These are phyloP conservation scores for Skeletonema potamos DNA, from an alignment of 108 stramenopile species.

Conservation along the genomic window DNA sequence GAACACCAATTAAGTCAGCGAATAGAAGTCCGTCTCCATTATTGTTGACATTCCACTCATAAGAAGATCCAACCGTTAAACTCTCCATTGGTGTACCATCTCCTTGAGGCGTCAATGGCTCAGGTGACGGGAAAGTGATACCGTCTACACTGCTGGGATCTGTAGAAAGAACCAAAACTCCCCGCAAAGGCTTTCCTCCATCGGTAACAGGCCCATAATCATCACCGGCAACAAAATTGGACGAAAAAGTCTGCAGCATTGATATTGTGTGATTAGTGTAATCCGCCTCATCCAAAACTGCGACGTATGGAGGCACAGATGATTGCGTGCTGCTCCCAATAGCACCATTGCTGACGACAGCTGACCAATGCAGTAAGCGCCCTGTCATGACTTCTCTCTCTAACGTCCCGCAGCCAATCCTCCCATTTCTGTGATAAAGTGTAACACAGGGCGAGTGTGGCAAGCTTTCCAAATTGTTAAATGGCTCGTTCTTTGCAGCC, in stretches of 20 bases:
- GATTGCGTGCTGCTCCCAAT: background rate
- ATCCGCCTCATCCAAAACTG: constrained; percentile 68
- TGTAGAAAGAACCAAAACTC: constrained; percentile 69
- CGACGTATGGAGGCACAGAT: constrained; percentile 56
- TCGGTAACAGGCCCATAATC: constrained; percentile 28
- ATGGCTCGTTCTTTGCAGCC: constrained; percentile 48
- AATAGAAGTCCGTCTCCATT: constrained; percentile 58
- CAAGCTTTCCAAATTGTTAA: constrained; percentile 59
- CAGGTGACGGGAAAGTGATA: constrained; percentile 47
- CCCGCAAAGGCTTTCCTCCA: constrained; percentile 56
- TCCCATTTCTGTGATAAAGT: constrained; percentile 74
- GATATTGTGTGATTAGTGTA: constrained; percentile 50
- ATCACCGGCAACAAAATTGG: constrained; percentile 16
- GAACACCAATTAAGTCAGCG: constrained; percentile 72
- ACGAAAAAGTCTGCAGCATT: constrained; percentile 30
- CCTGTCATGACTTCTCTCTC: constrained; percentile 59
- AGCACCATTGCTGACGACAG: constrained; percentile 42
- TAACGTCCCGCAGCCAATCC: constrained; percentile 75
- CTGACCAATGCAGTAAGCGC: constrained; percentile 45
- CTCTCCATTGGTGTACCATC: constrained; percentile 63
- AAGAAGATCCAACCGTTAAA: constrained; percentile 53
- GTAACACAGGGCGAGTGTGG: constrained; percentile 71
- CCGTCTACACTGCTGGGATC: constrained; percentile 4
- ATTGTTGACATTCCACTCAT: constrained; percentile 69
- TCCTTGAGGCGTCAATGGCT: constrained; percentile 63